Base-by-base conservation (phyloP, 1,284 basidiomycete genomes). In the Heterobasidion occidentale region DNA sequence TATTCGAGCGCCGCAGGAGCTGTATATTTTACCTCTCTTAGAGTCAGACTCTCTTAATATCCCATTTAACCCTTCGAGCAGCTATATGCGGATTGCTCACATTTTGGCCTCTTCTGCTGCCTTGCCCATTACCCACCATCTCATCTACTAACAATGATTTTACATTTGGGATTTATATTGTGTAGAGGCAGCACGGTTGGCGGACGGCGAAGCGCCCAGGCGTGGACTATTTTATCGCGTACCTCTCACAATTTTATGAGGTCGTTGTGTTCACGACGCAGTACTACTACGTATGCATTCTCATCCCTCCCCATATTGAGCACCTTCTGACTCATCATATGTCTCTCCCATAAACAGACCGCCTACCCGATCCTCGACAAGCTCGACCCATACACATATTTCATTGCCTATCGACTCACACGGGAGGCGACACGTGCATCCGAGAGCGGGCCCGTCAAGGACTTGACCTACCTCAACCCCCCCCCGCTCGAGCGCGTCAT, bases 211-310 rank as follows among this genome's bases (percentile, higher is more conserved):
- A 95, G 72, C 85, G 97, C 53, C 96, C 96, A 1, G 97, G 97
- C 3, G 89, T 96, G 9, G 97, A 99, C 70, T 98, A 98, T 73
- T 99, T 98, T 81, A 77, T 99, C 52, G 94, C 84, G 36, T 98
- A 99, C 71, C 80, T 99, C 47, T 94, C 93, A 0, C 95, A 98
- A 67, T 98, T 98, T 74, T 99, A 94, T 71, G 96, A 99, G 76
- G 86, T 99, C 60, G 95, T 99, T 20, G 77, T 99, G 56, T 99
- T 98, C 76, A 98, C 95, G 12, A 82, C 86, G 9, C 94, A 98
- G 73, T 85, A 92, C 54, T 79, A 83, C 64, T 98, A 96, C 71
- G 94, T 94, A 63, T 57, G 90, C 79, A 33, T 27, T 27, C 47
- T 46, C 34, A 34, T 52, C 52, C 20, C 27, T 15, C 9, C 15